These are phyloP conservation scores for Saururus chinensis DNA, from an alignment of 164 flowering plant species.

Conservation along the genomic window DNA sequence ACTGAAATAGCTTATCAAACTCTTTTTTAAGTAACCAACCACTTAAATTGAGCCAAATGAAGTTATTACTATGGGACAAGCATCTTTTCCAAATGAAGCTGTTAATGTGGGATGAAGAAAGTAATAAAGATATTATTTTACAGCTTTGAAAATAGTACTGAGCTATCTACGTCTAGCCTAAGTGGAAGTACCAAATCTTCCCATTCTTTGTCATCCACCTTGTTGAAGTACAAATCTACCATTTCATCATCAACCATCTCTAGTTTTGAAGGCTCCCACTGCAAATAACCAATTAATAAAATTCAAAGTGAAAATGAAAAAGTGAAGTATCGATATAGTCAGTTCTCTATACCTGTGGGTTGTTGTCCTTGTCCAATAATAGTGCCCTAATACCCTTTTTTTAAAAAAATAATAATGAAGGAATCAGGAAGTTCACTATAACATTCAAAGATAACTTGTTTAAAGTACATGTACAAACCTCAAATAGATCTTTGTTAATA, in stretches of 20 bases:
- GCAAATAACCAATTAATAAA: background rate
- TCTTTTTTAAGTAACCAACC: too few species aligned
- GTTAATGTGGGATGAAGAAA: too few species aligned
- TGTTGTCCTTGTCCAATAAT: conserved; percentile 54
- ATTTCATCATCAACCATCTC: conserved; percentile 38
- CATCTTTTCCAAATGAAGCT: too few species aligned
- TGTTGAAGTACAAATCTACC: conserved; percentile 64
- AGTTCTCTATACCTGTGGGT: conserved; percentile 18
- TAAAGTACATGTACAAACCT: conserved; percentile 5
- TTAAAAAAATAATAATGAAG: too few species aligned
- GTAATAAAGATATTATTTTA: too few species aligned
- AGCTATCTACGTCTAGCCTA: too few species aligned
- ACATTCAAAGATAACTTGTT: background rate
- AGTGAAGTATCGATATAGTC: background rate
- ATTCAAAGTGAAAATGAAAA: background rate
- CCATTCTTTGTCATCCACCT: conserved; percentile 57
- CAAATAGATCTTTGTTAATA: conserved; percentile 42
- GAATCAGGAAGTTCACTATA: background rate
- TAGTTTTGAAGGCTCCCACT: too few species aligned
- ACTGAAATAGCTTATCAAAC: too few species aligned
- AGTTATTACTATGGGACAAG: too few species aligned
- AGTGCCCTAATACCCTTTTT: conserved; percentile 72
- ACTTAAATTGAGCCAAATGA: too few species aligned
- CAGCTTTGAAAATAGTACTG: conserved; percentile 36
- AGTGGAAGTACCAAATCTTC: conserved; percentile 61